Percentiles rank a stretch among this genome's conserved stretches.
phyloP scores from a whole-genome alignment of 352 stramenopile species.

The Globisporangium rhizosaccharum region DNA sequence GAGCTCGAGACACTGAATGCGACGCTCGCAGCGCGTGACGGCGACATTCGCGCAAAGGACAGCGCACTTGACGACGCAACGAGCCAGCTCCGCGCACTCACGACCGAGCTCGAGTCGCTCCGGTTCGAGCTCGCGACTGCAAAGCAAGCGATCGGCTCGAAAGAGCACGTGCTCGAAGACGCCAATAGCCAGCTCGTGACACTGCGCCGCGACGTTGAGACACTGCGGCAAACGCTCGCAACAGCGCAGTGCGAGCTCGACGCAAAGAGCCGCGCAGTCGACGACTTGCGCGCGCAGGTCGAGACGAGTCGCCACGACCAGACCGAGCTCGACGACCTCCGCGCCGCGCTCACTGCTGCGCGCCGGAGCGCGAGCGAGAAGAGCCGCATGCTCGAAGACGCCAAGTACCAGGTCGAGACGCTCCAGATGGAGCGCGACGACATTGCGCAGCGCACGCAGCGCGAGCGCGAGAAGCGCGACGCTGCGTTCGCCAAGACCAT shows the following conservation, averaged over 20 bases:
- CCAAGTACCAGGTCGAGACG: constrained; percentile 5
- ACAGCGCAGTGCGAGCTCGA: constrained; percentile 1
- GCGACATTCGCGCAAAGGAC: constrained; percentile 1
- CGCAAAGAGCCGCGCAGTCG: constrained; percentile 2
- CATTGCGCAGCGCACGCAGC: constrained; percentile 1
- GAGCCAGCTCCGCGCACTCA: background rate
- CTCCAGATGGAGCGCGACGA: constrained; percentile 14
- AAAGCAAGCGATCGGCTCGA: constrained; percentile 5
- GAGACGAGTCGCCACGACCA: constrained; percentile 2
- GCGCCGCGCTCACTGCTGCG: background rate
- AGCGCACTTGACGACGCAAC: constrained; percentile 2
- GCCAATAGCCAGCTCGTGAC: constrained; percentile 3
- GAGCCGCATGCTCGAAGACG: constrained; percentile 1
- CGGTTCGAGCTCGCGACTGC: constrained; percentile 4
- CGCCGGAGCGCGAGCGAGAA: constrained; percentile 2
- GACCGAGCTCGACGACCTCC: constrained; percentile 3
- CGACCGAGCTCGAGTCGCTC: constrained; percentile 3
- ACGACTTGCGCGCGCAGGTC: constrained; percentile 2
- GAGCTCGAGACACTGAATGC: constrained; percentile 19
- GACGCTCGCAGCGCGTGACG: constrained; percentile 5
- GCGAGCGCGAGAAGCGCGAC: constrained; percentile 22
- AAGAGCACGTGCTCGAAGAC: constrained; percentile 4
- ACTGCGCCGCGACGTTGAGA: background rate
- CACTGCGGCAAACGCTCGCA: background rate
- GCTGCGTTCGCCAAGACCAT: constrained; percentile 12